Evolutionary conservation across 495 filamentous ascomycete species (phyloP), one percentile per base, ranked within the genome.

Genomic region (Trichocladium uniseriatum): DNA sequence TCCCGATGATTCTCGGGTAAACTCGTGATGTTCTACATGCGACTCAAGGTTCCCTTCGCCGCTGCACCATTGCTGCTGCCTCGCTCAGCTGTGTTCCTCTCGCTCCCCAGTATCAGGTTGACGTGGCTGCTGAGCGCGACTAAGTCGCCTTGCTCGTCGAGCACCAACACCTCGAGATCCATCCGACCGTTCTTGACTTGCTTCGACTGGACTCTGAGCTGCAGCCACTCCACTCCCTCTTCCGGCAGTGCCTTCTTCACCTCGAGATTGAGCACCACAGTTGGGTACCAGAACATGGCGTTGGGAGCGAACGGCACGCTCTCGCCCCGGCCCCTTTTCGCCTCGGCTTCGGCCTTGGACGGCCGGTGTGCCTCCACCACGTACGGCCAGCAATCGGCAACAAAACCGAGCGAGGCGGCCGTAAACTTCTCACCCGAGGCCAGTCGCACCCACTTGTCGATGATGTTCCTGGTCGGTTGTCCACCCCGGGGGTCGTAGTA

Each of bases 391-490:
- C 61, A 64, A 41, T 88, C 86, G 14, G 66, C 60, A 10, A 85
- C 59, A 54, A 75, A 88, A 2, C 73, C 79, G 4, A 87, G 66
- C 3, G 70, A 59, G 5, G 66, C 68, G 49, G 79, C 69, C 6
- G 71, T 81, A 71, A 77, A 82, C 18, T 59, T 67, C 52, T 72
- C 78, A 14, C 67, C 69, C 24, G 46, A 62, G 38, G 49, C 18
- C 49, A 84, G 71, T 7, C 75, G 64, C 9, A 87, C 64, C 86
- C 86, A 91, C 59, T 87, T 71, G 56, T 89, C 84, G 5, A 79
- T 60, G 2, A 73, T 53, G 8, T 65, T 69, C 15, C 60, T 69
- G 32, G 52, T 49, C 4, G 47, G 51, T 35, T 77, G 67, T 14
- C 72, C 70, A 7, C 58, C 54, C 0, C 75, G 69, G 0, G 84